These are phyloP conservation scores for Hirschioporus abietinus DNA, from an alignment of 768 basidiomycete genomes.

Conservation along the genomic window DNA sequence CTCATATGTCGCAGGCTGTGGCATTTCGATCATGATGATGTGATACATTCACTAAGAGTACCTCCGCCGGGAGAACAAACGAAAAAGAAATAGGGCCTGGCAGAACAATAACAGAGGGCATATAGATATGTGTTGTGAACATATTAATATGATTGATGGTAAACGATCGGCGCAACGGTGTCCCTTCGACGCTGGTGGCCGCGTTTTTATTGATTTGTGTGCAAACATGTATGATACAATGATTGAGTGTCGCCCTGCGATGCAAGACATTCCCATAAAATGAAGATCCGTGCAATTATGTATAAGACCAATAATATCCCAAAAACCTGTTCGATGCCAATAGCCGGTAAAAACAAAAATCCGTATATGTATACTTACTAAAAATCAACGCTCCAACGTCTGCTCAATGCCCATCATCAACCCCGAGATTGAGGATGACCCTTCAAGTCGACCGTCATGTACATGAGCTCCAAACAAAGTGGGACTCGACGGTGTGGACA, in stretches of 20 bases:
- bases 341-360: not conserved
- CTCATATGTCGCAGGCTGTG: conserved; percentile 59
- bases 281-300: not conserved
- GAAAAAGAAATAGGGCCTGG: conserved; percentile 32
- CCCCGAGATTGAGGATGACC: not conserved
- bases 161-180: no score
- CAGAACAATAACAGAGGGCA: conserved; percentile 25
- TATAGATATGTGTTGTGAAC: no score
- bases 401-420: conserved; percentile 17
- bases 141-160: no score
- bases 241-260: no score
- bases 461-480: conserved; percentile 17
- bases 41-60: conserved; percentile 43
- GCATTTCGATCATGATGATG: conserved; percentile 44
- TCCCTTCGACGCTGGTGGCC: no score
- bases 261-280: no score
- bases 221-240: no score
- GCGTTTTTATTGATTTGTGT: no score
- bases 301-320: not conserved
- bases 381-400: conserved; percentile 7
- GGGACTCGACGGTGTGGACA: conserved; percentile 12
- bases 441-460: conserved; percentile 4
- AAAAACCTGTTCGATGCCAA: not conserved
- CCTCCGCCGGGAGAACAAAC: conserved; percentile 35
- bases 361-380: not conserved